Evolutionary conservation across 768 basidiomycete genomes (phyloP).

Genomic region (Collybia sordida): DNA sequence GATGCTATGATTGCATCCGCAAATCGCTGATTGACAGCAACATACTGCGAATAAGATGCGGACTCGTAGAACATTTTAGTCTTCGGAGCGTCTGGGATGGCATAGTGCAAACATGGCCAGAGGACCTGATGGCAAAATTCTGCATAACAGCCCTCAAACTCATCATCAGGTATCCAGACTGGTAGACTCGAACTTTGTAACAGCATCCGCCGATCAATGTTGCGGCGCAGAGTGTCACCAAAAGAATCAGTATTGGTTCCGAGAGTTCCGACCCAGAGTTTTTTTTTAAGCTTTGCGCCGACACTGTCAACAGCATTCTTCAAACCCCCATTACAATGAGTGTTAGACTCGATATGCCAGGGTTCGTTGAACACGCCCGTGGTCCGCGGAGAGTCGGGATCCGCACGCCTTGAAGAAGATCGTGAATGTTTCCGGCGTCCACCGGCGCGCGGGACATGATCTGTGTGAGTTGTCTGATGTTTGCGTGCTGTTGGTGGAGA

Average conservation of each 20-base stretch:
- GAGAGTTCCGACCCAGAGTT: slow-evolving; percentile 70
- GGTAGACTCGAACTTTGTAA: slow-evolving; percentile 38
- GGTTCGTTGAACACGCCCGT: slow-evolving; percentile 21
- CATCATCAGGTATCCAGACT: slow-evolving; percentile 81
- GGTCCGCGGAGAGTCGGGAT: slow-evolving; percentile 12
- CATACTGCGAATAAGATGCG: slow-evolving; percentile 81
- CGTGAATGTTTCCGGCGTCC: slow-evolving; percentile 47
- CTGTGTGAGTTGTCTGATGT: slow-evolving; percentile 47
- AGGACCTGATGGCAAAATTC: slow-evolving; percentile 89
- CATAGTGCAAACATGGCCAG: slow-evolving; percentile 88
- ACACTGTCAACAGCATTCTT: slow-evolving; percentile 81
- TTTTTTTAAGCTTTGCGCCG: slow-evolving; percentile 47
- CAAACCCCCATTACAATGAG: slow-evolving; percentile 80
- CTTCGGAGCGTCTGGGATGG: slow-evolving; percentile 84
- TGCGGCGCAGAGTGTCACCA: slow-evolving; percentile 49
- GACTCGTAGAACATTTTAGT: slow-evolving; percentile 81
- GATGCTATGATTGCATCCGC: slow-evolving; percentile 79
- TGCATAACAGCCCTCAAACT: slow-evolving; percentile 80
- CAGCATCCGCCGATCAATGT: slow-evolving; percentile 54
- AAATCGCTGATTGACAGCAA: slow-evolving; percentile 87
- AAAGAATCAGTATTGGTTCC: slow-evolving; percentile 71
- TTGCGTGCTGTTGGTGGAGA: slow-evolving; percentile 32
- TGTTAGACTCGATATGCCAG: slow-evolving; percentile 56
- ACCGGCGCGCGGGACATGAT: slow-evolving; percentile 34
- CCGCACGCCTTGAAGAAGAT: slow-evolving; percentile 49